Evolutionary conservation across 2,329 filamentous ascomycete species (phyloP).

Genomic region (Aureobasidium musti): DNA sequence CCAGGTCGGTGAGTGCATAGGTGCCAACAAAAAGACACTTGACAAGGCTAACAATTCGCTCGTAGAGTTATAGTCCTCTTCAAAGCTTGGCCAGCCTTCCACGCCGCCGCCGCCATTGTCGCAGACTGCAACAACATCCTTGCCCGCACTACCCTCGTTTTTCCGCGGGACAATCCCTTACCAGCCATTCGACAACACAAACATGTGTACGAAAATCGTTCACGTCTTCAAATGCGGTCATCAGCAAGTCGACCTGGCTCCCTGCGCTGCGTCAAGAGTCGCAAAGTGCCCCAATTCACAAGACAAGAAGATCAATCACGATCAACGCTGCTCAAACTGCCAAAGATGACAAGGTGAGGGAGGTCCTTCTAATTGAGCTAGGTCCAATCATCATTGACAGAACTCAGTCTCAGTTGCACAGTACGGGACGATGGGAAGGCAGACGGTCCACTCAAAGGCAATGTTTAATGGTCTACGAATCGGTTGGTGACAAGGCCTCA

Average conservation of each 20-base stretch:
- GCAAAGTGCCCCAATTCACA: slow-evolving; percentile 47
- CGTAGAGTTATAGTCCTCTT: slow-evolving; percentile 1
- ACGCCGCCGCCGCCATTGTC: slow-evolving; percentile 15
- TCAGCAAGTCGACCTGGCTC: slow-evolving; percentile 46
- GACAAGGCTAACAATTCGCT: slow-evolving; percentile 2
- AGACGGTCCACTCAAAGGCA: neutral
- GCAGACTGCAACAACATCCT: slow-evolving; percentile 20
- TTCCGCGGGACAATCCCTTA: neutral
- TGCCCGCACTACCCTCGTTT: neutral
- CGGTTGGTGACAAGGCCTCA: neutral
- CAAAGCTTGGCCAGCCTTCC: slow-evolving; percentile 6
- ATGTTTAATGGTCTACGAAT: slow-evolving; percentile 29
- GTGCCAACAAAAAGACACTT: slow-evolving; percentile 1
- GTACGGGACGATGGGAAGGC: neutral
- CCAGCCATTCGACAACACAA: slow-evolving; percentile 27
- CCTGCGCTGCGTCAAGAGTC: slow-evolving; percentile 51
- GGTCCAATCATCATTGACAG: neutral
- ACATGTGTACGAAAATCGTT: slow-evolving; percentile 52
- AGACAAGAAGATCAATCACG: slow-evolving; percentile 50
- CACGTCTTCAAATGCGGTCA: slow-evolving; percentile 53
- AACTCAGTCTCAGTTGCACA: neutral
- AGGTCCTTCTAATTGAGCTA: neutral
- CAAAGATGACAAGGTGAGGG: slow-evolving; percentile 44
- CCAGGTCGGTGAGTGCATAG: slow-evolving; percentile 21
- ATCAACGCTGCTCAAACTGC: slow-evolving; percentile 51